Evolutionary conservation across 2,329 filamentous ascomycete species (phyloP).

Genomic region (Cladophialophora bantiana): DNA sequence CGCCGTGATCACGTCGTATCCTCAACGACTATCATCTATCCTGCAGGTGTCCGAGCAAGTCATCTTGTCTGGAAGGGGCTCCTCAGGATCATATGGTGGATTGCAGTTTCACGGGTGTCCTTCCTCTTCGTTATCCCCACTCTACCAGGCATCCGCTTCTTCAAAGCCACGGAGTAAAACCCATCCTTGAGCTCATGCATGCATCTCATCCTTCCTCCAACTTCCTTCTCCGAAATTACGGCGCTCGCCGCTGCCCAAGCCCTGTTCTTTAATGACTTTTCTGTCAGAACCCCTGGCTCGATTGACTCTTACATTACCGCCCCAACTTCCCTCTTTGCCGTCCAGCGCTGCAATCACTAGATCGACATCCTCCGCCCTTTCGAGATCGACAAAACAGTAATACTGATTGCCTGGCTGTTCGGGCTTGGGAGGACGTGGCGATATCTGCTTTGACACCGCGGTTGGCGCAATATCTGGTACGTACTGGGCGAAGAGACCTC

Average conservation of each 20-base stretch:
- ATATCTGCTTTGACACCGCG: conserved; percentile 63
- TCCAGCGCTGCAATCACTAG: conserved; percentile 57
- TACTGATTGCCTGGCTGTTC: conserved; percentile 63
- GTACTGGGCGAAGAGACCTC: conserved; percentile 49
- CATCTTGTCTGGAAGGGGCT: not conserved
- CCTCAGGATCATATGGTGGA: not conserved
- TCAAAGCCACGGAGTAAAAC: not conserved
- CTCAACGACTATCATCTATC: not conserved
- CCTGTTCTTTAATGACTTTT: conserved; percentile 37
- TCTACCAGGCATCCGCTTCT: not conserved
- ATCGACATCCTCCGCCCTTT: conserved; percentile 61
- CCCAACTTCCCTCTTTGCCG: conserved; percentile 51
- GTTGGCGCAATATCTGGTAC: conserved; percentile 51
- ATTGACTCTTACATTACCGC: conserved; percentile 48
- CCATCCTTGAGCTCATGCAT: not conserved
- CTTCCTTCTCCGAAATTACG: conserved; percentile 7
- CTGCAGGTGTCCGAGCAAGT: not conserved
- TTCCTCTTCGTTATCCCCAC: not conserved
- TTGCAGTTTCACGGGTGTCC: not conserved
- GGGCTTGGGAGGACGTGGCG: conserved; percentile 60
- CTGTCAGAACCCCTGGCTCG: conserved; percentile 44
- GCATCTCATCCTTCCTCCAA: conserved; percentile 12
- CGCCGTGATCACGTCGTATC: not conserved
- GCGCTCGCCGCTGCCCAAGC: conserved; percentile 14
- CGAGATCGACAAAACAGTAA: conserved; percentile 72